Base-by-base conservation (phyloP, 2,329 filamentous ascomycete genomes). In the Diaporthe caulivora region DNA sequence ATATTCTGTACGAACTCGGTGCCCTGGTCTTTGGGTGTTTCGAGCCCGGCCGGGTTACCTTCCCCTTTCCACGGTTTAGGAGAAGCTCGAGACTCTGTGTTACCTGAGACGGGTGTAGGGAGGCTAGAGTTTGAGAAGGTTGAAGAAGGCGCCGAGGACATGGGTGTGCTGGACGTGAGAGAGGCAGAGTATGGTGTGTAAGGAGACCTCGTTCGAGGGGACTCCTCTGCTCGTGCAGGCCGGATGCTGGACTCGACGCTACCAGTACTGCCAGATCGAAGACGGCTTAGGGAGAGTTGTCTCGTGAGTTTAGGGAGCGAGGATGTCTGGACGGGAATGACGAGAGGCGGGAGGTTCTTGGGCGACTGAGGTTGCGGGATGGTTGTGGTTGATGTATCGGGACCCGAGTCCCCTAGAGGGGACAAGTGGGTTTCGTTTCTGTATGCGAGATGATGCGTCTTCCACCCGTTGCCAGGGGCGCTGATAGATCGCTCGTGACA, bases 401-500 rank as follows among this genome's bases (percentile, higher is more conserved):
- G 47, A 31, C 53, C 53, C 26, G 37, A 54, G 29, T 68, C 69
- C 11, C 62, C 67, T 10, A 55, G 42, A 44, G 37, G 31, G 18
- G 64, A 67, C 62, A 67, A 17, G 62, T 65, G 62, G 62, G 62
- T 65, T 53, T 67, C 62, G 62, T 53, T 34, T 29, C 67, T 72
- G 29, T 55, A 74, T 31, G 79, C 82, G 37, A 86, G 80, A 51
- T 83, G 80, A 72, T 87, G 83, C 64, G 86, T 84, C 76, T 85
- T 85, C 83, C 85, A 85, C 69, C 83, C 85, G 75, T 85, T 83
- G 11, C 87, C 87, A 2, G 91, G 90, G n/a, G 89, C 89, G 79
- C 90, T 92, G 72, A 87, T 88, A 49, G 91, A 92, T 72, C 91
- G 87, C 82, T 92, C 91, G 77, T 92, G 90, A 34, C 92, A 81